Base-by-base conservation (phyloP, 2,329 filamentous ascomycete genomes). In the Cercospora nicotianae region DNA sequence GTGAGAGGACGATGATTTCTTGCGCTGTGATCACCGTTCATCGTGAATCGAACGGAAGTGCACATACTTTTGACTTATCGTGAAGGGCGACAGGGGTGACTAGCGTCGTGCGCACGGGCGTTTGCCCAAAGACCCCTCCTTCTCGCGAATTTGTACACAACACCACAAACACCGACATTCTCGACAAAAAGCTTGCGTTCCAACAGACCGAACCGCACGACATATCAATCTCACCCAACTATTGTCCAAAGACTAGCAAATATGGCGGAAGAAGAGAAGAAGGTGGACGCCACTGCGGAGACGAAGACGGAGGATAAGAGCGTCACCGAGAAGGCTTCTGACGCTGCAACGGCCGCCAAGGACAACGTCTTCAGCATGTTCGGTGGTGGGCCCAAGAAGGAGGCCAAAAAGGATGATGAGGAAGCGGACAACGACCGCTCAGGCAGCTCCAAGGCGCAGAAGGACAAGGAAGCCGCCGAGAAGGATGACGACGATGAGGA, bases 361-460 rank as follows among this genome's bases (percentile, higher is more conserved):
- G 82, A 84, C 75, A 84, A 84, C 72, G 92, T 98, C 72, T 98
- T 98, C 86, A 94, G 92, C 81, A 98, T 99, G 95, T 99, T 99
- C 79, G 95, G 95, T 75, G 95, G 95, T 72, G 95, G 95, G 70
- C 92, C 92, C 69, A 96, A 96, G 89, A 98, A 97, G 86, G 92
- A 95, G 84, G 94, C 93, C 87, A 96, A 95, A 87, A 89, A 89
- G 70, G 90, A 92, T 68, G 73, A 72, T 31, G 91, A 92, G 78
- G 93, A 91, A 74, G 62, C 62, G 18, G 90, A 89, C 72, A 90
- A 93, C 73, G 94, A 97, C 80, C 92, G 89, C 79, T 96, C 92
- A 73, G 94, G 94, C 77, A 93, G 91, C 80, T 91, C 92, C 77
- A 85, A 85, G 77, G 78, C 78, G 20, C 76, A 78, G 73, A 95